phyloP scores from a whole-genome alignment of 2,329 filamentous ascomycete genomes.

The Aspergillus quadrilineatus region DNA sequence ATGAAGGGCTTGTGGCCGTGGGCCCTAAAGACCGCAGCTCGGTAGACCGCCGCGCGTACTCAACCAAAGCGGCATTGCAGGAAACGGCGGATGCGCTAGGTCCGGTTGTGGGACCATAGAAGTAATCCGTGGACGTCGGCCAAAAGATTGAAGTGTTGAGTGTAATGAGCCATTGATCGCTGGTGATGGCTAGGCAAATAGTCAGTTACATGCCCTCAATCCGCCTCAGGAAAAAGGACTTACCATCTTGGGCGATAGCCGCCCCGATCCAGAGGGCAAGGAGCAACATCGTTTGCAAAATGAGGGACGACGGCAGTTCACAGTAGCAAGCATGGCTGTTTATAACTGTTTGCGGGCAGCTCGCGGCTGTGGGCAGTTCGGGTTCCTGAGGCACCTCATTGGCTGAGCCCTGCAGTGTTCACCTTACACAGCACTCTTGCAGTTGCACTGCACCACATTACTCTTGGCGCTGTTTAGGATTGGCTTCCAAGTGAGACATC shows the following conservation, averaged over 20 bases:
- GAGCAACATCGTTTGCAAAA: not conserved
- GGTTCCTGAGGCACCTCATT: not conserved
- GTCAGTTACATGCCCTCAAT: not conserved
- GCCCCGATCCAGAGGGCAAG: not conserved
- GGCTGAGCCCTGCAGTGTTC: not conserved
- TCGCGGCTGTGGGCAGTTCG: not conserved
- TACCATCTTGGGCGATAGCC: constrained; percentile 7
- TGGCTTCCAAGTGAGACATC: constrained; percentile 11
- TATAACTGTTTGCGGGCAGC: not conserved
- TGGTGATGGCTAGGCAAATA: constrained; percentile 12
- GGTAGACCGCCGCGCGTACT: constrained; percentile 17
- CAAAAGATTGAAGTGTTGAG: constrained; percentile 24
- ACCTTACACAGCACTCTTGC: not conserved
- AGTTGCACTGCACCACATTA: constrained; percentile 7
- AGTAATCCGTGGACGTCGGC: constrained; percentile 27
- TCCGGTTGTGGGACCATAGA: constrained; percentile 25
- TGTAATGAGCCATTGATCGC: constrained; percentile 33
- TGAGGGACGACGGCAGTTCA: not conserved
- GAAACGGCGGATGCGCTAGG: constrained; percentile 20
- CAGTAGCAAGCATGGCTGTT: not conserved
- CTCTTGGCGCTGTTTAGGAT: constrained; percentile 8
- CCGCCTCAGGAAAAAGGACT: not conserved
- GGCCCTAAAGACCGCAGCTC: constrained; percentile 20
- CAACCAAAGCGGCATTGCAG: constrained; percentile 23
- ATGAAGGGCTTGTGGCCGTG: constrained; percentile 15